phyloP scores from a whole-genome alignment of 2,329 filamentous ascomycete genomes.

The Paraconiothyrium brasiliense region DNA sequence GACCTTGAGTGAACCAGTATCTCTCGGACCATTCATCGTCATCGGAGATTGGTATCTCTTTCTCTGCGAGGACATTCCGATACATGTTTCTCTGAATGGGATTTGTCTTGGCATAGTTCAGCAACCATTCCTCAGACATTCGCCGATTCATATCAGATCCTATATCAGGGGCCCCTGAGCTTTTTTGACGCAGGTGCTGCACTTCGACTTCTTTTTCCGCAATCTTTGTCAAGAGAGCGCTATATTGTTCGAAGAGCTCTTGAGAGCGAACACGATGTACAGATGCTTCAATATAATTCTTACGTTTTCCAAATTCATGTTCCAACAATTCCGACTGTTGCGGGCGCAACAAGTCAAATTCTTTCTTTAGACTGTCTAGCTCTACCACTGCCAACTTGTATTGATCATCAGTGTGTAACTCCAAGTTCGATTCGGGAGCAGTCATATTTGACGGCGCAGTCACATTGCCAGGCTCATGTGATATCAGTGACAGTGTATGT shows the following conservation, averaged over 20 bases:
- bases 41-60: neutral
- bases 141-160: conserved; percentile 6
- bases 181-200: conserved; percentile 12
- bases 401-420: neutral
- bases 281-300: neutral
- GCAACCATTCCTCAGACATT: conserved; percentile 13
- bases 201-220: conserved; percentile 19
- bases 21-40: neutral
- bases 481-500: neutral
- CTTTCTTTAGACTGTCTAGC: conserved; percentile 15
- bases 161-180: neutral
- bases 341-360: conserved; percentile 19
- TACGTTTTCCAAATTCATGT: neutral
- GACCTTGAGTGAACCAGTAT: neutral
- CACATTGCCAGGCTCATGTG: neutral
- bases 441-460: no score
- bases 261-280: neutral
- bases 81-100: neutral
- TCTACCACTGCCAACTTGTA: conserved; percentile 13
- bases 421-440: neutral
- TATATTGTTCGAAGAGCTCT: conserved; percentile 13
- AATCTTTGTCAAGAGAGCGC: conserved; percentile 14
- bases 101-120: neutral
- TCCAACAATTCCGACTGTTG: conserved; percentile 16
- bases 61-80: neutral